Conservation (phyloP, 768 basidiomycete genomes). For the Leccinellum albellum region DNA sequence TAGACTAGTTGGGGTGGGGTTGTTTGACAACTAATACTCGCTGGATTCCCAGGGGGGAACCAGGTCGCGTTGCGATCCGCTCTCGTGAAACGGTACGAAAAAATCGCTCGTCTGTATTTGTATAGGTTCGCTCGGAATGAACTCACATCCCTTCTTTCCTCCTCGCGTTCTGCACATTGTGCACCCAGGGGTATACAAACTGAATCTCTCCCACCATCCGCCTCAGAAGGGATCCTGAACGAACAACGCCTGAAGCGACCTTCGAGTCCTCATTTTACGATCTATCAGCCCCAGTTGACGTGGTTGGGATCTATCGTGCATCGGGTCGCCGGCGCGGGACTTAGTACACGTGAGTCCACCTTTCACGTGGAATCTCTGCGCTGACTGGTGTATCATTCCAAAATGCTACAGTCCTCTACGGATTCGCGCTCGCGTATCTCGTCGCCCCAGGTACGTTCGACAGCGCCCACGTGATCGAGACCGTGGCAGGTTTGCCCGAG, state of each 20-base stretch:
- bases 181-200: constrained; percentile 53
- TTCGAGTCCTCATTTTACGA: constrained; percentile 90
- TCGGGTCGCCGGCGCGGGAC: constrained; percentile 77
- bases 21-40: background rate
- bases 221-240: constrained; percentile 68
- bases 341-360: constrained; percentile 47
- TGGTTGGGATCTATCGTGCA: constrained; percentile 85
- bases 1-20: background rate
- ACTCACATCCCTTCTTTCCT: background rate
- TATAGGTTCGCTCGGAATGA: background rate
- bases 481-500: constrained; percentile 68
- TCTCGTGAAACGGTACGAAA: constrained; percentile 40
- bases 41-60: constrained; percentile 39
- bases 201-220: constrained; percentile 58
- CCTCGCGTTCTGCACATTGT: background rate
- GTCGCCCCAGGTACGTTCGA: constrained; percentile 77
- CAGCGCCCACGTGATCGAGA: constrained; percentile 71
- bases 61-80: constrained; percentile 31
- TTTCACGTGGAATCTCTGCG: background rate
- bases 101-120: too few species aligned
- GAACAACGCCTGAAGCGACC: constrained; percentile 86
- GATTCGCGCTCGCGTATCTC: constrained; percentile 82
- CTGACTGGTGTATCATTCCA: background rate
- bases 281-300: constrained; percentile 94
- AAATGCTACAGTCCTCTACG: constrained; percentile 70